A percentile compares a stretch with the other conserved stretches of the same genome.
phyloP scores from a whole-genome alignment of 108 stramenopile species.

The Stephanodiscus minutulus region DNA sequence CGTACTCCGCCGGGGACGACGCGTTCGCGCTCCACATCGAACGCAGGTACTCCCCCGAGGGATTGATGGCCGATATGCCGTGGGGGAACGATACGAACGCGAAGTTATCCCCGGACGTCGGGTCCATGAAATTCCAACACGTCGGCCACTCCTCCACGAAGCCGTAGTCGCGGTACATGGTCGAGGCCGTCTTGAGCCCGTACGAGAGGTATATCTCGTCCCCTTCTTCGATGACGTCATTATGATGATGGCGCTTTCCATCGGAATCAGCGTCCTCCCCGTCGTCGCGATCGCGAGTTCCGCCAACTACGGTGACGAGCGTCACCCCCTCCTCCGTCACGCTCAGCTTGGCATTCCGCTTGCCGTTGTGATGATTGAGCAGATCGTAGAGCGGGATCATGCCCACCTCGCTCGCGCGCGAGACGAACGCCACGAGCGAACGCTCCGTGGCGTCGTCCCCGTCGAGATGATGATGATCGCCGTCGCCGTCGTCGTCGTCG shows the following conservation, averaged over 20 bases:
- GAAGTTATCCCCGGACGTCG: slow-evolving; percentile 11
- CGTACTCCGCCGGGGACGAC: not conserved
- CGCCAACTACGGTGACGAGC: not conserved
- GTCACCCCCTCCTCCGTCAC: slow-evolving; percentile 5
- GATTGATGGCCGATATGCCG: slow-evolving; percentile 13
- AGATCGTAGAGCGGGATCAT: slow-evolving; percentile 23
- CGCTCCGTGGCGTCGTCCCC: not conserved
- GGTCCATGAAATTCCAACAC: slow-evolving; percentile 8
- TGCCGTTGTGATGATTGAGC: slow-evolving; percentile 27
- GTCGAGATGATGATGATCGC: too few relatives aligned
- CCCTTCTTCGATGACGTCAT: not conserved
- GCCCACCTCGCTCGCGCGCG: slow-evolving; percentile 15
- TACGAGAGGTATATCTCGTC: slow-evolving; percentile 21
- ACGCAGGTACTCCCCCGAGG: slow-evolving; percentile 1
- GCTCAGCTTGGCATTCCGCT: slow-evolving; percentile 1
- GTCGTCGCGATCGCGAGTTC: too few relatives aligned
- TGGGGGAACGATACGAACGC: slow-evolving; percentile 15
- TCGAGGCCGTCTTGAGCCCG: slow-evolving; percentile 19
- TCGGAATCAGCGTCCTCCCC: too few relatives aligned
- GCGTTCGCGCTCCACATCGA: not conserved
- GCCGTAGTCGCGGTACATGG: slow-evolving; percentile 25
- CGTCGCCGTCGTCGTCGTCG: not conserved
- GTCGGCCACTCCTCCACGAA: slow-evolving; percentile 20
- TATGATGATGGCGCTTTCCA: too few relatives aligned
- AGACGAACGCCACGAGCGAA: slow-evolving; percentile 3